These are phyloP conservation scores for Geotrichum europaeum DNA, from an alignment of 1,139 yeast genomes.

Conservation along the genomic window DNA sequence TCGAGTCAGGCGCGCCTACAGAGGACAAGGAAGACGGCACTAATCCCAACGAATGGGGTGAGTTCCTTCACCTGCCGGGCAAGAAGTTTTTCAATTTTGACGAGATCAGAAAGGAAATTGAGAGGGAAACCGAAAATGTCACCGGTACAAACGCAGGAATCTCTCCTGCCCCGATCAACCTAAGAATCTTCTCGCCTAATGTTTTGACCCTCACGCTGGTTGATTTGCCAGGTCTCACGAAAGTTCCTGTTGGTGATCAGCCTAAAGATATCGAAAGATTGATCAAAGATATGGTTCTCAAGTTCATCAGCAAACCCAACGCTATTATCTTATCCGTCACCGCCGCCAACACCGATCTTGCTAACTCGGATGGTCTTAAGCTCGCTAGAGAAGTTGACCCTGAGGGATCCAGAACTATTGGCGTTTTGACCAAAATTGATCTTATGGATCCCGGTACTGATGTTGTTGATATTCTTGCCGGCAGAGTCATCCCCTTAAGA, in stretches of 20 bases:
- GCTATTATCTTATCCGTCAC: constrained; percentile 94
- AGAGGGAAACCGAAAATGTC: constrained; percentile 86
- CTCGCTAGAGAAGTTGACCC: constrained; percentile 98
- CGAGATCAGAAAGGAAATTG: constrained; percentile 86
- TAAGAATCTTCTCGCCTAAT: constrained; percentile 92
- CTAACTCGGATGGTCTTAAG: constrained; percentile 94
- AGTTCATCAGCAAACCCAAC: constrained; percentile 90
- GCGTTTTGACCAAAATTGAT: constrained; percentile 94
- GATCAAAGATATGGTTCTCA: constrained; percentile 89
- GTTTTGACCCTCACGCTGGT: constrained; percentile 92
- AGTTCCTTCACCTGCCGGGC: constrained; percentile 86
- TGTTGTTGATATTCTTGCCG: constrained; percentile 92
- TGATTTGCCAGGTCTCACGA: constrained; percentile 95
- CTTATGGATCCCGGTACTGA: constrained; percentile 99
- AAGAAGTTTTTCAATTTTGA: constrained; percentile 85
- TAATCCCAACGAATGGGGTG: constrained; percentile 96
- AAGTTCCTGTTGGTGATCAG: constrained; percentile 99
- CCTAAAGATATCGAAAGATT: constrained; percentile 95
- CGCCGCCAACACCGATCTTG: constrained; percentile 96
- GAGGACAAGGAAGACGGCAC: constrained; percentile 43
- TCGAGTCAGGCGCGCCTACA: constrained; percentile 22
- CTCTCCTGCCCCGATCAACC: constrained; percentile 85
- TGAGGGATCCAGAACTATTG: constrained; percentile 92
- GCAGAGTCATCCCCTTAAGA: constrained; percentile 89
- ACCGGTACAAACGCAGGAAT: constrained; percentile 93